Percentiles rank a stretch among this genome's conserved stretches.
Conservation (phyloP, 108 stramenopile genomes). For the Cyclotella kingstonii region DNA sequence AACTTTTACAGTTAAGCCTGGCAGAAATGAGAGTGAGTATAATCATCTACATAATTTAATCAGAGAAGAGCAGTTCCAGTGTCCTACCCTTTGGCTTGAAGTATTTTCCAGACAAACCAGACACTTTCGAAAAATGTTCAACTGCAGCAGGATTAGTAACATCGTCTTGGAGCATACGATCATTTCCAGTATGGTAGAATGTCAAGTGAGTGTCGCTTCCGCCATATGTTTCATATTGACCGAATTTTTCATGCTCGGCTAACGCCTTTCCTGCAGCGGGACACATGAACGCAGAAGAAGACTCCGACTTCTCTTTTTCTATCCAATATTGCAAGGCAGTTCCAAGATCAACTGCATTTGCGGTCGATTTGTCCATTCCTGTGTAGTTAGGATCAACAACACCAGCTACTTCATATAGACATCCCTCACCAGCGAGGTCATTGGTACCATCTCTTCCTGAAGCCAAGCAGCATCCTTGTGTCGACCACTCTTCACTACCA, state of each 20-base stretch:
- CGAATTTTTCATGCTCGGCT: conserved; percentile 38
- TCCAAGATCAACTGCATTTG: conserved; percentile 44
- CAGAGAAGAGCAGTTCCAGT: neutral
- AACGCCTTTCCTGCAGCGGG: conserved; percentile 27
- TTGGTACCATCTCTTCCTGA: conserved; percentile 24
- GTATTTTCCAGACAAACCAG: conserved; percentile 42
- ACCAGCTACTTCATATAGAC: conserved; percentile 46
- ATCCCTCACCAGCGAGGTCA: conserved; percentile 40
- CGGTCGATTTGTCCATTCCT: conserved; percentile 30
- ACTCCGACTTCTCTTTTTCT: conserved; percentile 23
- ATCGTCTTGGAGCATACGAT: conserved; percentile 48
- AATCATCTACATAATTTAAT: neutral
- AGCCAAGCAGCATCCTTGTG: conserved; percentile 48
- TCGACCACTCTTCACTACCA: conserved; percentile 46
- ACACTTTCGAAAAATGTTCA: conserved; percentile 23
- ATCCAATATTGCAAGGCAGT: conserved; percentile 42
- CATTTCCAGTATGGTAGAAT: conserved; percentile 47
- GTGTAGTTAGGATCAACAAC: conserved; percentile 48
- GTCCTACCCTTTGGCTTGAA: conserved; percentile 39
- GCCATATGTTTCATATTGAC: conserved; percentile 31
- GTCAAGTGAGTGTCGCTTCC: conserved; percentile 32
- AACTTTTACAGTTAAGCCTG: conserved; percentile 24
- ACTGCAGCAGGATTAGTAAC: conserved; percentile 5
- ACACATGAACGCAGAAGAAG: conserved; percentile 42
- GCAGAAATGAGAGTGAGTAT: neutral